Base-by-base conservation (phyloP, 108 stramenopile species). In the Nitzschia palea region DNA sequence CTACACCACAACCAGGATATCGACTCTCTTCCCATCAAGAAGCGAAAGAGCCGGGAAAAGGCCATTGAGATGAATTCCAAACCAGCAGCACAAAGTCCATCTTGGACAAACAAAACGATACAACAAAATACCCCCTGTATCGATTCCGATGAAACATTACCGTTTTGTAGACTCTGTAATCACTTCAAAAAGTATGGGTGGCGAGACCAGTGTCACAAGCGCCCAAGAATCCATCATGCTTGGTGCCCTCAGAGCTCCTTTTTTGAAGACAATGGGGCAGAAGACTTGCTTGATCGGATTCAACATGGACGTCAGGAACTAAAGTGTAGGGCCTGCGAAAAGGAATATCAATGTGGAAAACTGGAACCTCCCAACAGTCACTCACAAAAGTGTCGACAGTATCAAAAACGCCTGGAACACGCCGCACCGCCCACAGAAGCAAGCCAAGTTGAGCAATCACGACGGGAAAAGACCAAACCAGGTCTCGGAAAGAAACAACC, bases 111-210 rank as follows among this genome's bases (percentile, higher is more conserved):
- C 37, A 40, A 40, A 6, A 40, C 6, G 37, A 12, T n/a, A n/a
- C n/a, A n/a, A n/a, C n/a, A n/a, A n/a, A n/a, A n/a, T n/a, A n/a
- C n/a, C n/a, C 6, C 6, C 20, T 35, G 26, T 9, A 53, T 18
- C 32, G 31, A 18, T 28, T 36, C 56, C 26, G 31, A 59, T 12
- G 37, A 25, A 32, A 32, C 27, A 15, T 54, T 55, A 12, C 74
- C 80, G 15, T 81, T 66, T 51, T 81, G 80, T 52, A 32, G 32
- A 4, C 35, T 70, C 10, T 82, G 80, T 63, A 69, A 70, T 15
- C 34, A 70, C 55, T 20, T 48, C 15, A 48, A 48, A 20, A 48
- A 48, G n/a, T 20, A 48, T 18, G 47, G 47, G 4, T 20, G 4
- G n/a, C 47, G n/a, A n/a, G 10, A 8, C 10, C 5, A 18, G 4